A percentile compares a stretch with the other conserved stretches of the same genome.
These are phyloP conservation scores for Pseudonitzschia multiseries DNA, from an alignment of 108 stramenopile species.

Conservation along the genomic window DNA sequence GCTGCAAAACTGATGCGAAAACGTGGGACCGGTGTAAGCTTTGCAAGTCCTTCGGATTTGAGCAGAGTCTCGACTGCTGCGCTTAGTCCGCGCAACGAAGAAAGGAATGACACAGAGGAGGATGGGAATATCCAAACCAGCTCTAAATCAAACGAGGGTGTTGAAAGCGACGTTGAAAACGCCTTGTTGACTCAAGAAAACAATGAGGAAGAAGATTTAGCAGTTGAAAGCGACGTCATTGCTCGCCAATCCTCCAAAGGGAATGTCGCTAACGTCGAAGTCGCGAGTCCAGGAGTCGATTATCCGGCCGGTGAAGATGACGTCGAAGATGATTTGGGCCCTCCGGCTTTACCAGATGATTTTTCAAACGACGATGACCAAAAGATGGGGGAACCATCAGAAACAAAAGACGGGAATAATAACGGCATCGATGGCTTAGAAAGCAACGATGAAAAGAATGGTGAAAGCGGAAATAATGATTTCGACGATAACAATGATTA, in stretches of 20 bases:
- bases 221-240: conserved; percentile 15
- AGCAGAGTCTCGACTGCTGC: conserved; percentile 45
- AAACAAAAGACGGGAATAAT: not conserved
- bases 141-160: conserved; percentile 2
- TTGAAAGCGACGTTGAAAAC: not conserved
- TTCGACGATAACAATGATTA: conserved; percentile 18
- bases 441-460: conserved; percentile 17
- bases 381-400: conserved; percentile 9
- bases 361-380: conserved; percentile 23
- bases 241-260: conserved; percentile 16
- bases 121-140: not conserved
- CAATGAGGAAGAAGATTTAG: not conserved
- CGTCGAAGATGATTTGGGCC: conserved; percentile 34
- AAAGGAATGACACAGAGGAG: conserved; percentile 1
- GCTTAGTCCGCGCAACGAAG: conserved; percentile 30
- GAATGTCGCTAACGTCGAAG: not conserved
- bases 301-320: conserved; percentile 31
- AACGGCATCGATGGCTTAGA: conserved; percentile 21
- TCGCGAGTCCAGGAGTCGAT: conserved; percentile 16
- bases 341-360: conserved; percentile 29
- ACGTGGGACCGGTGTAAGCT: conserved; percentile 10
- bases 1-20: conserved; percentile 6
- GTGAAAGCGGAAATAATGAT: conserved; percentile 11
- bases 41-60: conserved; percentile 45
- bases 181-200: conserved; percentile 19